Conservation (phyloP, 257 asterid genomes). For the Gardenia jasminoides region DNA sequence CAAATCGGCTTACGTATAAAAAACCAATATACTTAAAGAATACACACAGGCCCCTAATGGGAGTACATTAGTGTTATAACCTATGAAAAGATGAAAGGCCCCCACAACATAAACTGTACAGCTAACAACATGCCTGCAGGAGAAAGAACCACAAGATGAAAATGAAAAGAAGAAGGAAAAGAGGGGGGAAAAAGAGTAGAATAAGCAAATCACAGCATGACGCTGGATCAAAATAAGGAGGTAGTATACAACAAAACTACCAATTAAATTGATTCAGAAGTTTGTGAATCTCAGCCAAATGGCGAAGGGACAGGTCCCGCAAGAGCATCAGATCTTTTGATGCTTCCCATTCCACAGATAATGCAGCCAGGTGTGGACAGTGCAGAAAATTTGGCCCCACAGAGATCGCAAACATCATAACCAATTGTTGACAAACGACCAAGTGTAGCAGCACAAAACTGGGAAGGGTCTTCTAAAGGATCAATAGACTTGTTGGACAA, state of each 20-base stretch:
- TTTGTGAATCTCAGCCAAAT: slow-evolving; percentile 50
- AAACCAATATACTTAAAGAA: neutral
- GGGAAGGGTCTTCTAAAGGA: slow-evolving; percentile 96
- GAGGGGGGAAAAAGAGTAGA: neutral
- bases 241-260: slow-evolving; percentile 6
- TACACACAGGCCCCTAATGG: neutral
- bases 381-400: slow-evolving; percentile 98
- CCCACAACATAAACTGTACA: slow-evolving; percentile 4
- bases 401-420: slow-evolving; percentile 92
- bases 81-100: neutral
- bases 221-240: neutral
- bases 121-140: slow-evolving; percentile 3
- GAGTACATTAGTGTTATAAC: neutral
- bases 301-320: slow-evolving; percentile 93
- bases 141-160: neutral
- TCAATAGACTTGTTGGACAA: slow-evolving; percentile 89
- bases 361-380: slow-evolving; percentile 91
- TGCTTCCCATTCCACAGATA: slow-evolving; percentile 99
- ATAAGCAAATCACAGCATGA: neutral
- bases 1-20: neutral
- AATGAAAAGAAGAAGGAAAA: too few relatives aligned
- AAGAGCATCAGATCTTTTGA: slow-evolving; percentile 92
- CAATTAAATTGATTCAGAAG: neutral
- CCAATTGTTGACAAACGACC: slow-evolving; percentile 96
- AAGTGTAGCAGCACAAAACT: slow-evolving; percentile 94